These are phyloP conservation scores for Diaporthe caulivora DNA, from an alignment of 2,329 filamentous ascomycete species.

Conservation along the genomic window DNA sequence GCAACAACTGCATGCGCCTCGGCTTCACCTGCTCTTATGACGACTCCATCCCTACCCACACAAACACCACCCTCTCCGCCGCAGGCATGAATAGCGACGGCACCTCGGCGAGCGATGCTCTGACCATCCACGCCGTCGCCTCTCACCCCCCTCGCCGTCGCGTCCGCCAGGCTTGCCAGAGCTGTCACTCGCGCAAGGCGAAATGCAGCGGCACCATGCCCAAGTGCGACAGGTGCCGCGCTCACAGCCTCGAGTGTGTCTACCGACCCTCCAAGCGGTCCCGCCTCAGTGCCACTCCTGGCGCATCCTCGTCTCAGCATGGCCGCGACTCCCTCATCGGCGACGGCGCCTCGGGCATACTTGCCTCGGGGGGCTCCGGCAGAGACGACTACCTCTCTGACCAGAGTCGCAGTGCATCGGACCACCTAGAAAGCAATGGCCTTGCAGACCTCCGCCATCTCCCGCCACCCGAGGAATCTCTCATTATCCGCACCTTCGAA, in stretches of 20 bases:
- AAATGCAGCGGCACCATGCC: constrained; percentile 70
- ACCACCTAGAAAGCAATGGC: constrained; percentile 42
- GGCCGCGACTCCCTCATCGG: constrained; percentile 37
- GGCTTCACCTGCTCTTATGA: constrained; percentile 70
- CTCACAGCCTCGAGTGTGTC: constrained; percentile 67
- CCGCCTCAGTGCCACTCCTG: constrained; percentile 40
- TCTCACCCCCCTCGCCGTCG: constrained; percentile 64
- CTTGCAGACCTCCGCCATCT: constrained; percentile 41
- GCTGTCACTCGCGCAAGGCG: constrained; percentile 70
- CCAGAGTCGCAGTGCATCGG: constrained; percentile 46
- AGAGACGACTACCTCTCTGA: constrained; percentile 49
- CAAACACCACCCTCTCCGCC: constrained; percentile 38
- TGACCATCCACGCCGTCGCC: constrained; percentile 55
- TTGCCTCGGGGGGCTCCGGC: constrained; percentile 46
- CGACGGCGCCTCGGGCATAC: constrained; percentile 36
- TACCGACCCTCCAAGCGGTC: constrained; percentile 63
- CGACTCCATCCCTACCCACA: constrained; percentile 50
- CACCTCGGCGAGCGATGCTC: constrained; percentile 45
- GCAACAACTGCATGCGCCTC: constrained; percentile 70
- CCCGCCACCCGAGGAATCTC: constrained; percentile 55
- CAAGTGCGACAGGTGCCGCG: constrained; percentile 64
- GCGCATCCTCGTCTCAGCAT: constrained; percentile 45
- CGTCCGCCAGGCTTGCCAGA: constrained; percentile 68
- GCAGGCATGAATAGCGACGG: constrained; percentile 36
- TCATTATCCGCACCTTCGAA: constrained; percentile 66